phyloP scores from a whole-genome alignment of 202 grass and related monocot species.

The Saccharum hybrid region DNA sequence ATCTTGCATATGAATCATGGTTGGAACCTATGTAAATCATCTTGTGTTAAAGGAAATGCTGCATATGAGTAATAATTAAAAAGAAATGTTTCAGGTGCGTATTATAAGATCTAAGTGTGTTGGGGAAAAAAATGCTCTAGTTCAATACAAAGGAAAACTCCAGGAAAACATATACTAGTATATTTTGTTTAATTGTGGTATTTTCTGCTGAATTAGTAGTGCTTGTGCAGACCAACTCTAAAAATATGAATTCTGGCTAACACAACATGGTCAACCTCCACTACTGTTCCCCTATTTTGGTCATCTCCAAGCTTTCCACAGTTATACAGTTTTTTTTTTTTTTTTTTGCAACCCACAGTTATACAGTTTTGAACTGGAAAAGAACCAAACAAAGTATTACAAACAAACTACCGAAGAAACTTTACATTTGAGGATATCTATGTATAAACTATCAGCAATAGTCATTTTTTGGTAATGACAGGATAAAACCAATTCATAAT shows the following conservation, averaged over 20 bases:
- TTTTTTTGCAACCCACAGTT: no score
- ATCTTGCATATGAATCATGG: background rate
- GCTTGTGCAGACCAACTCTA: background rate
- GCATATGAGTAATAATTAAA: background rate
- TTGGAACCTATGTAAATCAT: background rate
- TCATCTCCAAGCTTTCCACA: background rate
- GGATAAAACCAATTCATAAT: constrained; percentile 21
- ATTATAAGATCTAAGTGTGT: background rate
- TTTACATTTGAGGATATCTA: background rate
- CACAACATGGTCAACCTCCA: background rate
- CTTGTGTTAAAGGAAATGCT: background rate
- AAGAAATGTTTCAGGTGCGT: background rate
- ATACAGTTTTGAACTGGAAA: constrained; percentile 13
- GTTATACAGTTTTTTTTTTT: no score
- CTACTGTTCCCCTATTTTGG: background rate
- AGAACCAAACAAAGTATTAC: constrained; percentile 6
- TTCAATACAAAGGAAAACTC: background rate
- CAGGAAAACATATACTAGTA: background rate
- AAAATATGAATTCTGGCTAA: background rate
- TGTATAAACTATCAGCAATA: background rate
- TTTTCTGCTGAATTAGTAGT: no score
- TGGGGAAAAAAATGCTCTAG: background rate
- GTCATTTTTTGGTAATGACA: background rate
- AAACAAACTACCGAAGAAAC: background rate
- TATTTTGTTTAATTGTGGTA: background rate